Evolutionary conservation across 2,329 filamentous ascomycete genomes (phyloP), one percentile per base, ranked within the genome.

Genomic region (Arthrobotrys sinensis): DNA sequence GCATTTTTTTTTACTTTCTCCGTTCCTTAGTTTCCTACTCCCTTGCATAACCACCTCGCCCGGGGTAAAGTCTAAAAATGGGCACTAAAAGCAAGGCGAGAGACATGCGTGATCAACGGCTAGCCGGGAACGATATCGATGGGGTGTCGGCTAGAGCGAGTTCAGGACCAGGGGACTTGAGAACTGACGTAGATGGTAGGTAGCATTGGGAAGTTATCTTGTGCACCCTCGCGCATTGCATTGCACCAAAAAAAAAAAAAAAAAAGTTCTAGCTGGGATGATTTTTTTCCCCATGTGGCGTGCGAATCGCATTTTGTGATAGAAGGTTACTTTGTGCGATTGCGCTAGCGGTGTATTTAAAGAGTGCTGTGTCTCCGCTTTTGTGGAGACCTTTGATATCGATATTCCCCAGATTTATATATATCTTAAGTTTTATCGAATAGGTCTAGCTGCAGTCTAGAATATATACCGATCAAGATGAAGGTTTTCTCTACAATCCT

Each of bases 111-210:
- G 50, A 69, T 53, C 43, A 50, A 60, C 50, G 52, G 66, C n/a
- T 64, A 46, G 34, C 36, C 53, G 53, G 36, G 53, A 60, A 38
- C 52, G 32, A 38, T 53, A 14, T 12, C 45, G 16, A 48, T 19
- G 19, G 34, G n/a, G 7, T 71, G 46, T 62, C 57, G 57, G 46
- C 32, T 55, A 55, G 46, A 52, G 34, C 67, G 52, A 63, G 55
- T 55, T 71, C 10, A 36, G 45, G 34, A 38, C 50, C 50, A 45
- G 69, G 68, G 57, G 24, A 4, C 4, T 73, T 21, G 21, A 50
- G 40, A 50, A 36, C 50, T 66, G 69, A 73, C 62, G 69, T 73
- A 73, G 69, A 66, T 36, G 55, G 67, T 53, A 72, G 69, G 69
- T 73, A 73, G 50, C 60, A 73, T 73, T 34, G 12, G 38, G 46